These are phyloP conservation scores for Neofusicoccum sp. DNA, from an alignment of 2,329 filamentous ascomycete genomes.

Conservation along the genomic window DNA sequence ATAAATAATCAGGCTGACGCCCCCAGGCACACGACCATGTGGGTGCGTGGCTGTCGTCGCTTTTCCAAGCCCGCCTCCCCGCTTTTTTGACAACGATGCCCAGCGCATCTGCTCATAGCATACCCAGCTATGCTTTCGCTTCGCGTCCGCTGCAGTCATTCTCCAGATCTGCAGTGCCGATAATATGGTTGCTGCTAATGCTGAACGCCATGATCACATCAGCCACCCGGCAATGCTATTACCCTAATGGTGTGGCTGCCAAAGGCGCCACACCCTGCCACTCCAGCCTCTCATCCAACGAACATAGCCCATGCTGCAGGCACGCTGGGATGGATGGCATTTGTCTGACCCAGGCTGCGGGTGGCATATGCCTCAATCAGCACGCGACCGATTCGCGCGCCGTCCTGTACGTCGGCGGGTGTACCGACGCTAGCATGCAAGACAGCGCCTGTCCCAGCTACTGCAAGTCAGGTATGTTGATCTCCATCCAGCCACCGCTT, in stretches of 20 bases:
- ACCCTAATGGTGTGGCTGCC: slow-evolving; percentile 12
- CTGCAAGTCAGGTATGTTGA: slow-evolving; percentile 18
- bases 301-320: slow-evolving; percentile 12
- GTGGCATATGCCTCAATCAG: neutral
- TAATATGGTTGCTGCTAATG: slow-evolving; percentile 9
- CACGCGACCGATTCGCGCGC: slow-evolving; percentile 8
- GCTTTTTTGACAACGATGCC: slow-evolving; percentile 13
- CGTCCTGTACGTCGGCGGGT: slow-evolving; percentile 1
- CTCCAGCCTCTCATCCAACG: neutral
- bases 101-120: slow-evolving; percentile 12
- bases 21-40: neutral
- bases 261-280: neutral
- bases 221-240: slow-evolving; percentile 11
- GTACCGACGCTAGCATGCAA: slow-evolving; percentile 4
- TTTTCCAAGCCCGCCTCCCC: slow-evolving; percentile 11
- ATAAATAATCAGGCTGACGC: slow-evolving; percentile 4
- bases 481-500: neutral
- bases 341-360: neutral
- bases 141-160: neutral
- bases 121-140: neutral
- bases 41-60: slow-evolving; percentile 8
- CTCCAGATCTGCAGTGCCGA: slow-evolving; percentile 11
- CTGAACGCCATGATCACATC: slow-evolving; percentile 16
- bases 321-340: neutral
- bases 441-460: slow-evolving; percentile 1